Percentiles rank a stretch among this genome's conserved stretches.
Evolutionary conservation across 495 filamentous ascomycete species (phyloP).

Genomic region (Penicillium goetzii): DNA sequence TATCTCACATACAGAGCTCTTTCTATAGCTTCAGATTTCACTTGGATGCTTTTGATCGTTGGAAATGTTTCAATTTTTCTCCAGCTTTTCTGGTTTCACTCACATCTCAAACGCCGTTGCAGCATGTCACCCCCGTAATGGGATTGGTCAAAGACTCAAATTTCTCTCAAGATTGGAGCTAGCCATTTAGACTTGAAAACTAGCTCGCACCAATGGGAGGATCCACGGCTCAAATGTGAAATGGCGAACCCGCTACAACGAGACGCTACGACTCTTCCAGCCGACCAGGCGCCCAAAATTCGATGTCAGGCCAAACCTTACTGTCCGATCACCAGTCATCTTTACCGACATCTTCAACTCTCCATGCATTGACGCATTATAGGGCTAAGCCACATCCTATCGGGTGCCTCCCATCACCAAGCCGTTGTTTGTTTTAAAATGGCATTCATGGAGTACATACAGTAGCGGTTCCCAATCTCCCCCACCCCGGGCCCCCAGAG

Average conservation of each 20-base stretch:
- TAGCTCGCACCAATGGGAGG: conserved; percentile 19
- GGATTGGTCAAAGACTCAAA: conserved; percentile 2
- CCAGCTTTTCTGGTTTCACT: background rate
- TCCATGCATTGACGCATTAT: conserved; percentile 5
- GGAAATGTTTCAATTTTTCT: background rate
- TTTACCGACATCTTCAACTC: background rate
- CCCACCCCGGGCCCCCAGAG: background rate
- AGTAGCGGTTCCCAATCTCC: background rate
- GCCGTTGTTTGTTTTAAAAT: background rate
- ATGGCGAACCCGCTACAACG: background rate
- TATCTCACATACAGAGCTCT: background rate
- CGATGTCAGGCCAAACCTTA: background rate
- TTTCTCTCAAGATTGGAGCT: background rate
- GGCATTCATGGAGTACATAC: background rate
- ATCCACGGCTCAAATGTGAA: conserved; percentile 16
- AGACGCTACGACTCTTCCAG: background rate
- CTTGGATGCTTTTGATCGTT: background rate
- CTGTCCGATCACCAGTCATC: background rate
- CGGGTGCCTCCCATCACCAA: conserved; percentile 1
- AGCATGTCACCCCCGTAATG: background rate
- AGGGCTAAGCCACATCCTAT: conserved; percentile 9
- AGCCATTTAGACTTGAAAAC: conserved; percentile 17
- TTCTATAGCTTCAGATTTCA: background rate
- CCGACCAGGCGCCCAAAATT: background rate
- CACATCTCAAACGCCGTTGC: background rate